Conservation (phyloP, 768 basidiomycete genomes). For the Lentinula edodes region DNA sequence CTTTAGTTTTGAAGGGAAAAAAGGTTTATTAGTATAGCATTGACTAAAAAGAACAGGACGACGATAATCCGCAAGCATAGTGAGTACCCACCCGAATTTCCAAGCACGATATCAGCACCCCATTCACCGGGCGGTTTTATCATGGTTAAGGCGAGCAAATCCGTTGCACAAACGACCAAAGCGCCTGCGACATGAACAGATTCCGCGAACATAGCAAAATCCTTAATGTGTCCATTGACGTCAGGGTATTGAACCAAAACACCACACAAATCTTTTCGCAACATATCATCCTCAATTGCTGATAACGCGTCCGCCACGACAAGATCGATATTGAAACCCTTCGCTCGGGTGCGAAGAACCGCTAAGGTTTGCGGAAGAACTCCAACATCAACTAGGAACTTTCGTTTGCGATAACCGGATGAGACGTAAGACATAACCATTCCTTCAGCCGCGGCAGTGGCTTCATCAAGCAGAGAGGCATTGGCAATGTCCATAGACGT, state of each 20-base stretch:
- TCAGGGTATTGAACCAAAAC: slow-evolving; percentile 93
- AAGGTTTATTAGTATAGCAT: not conserved
- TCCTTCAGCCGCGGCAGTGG: slow-evolving; percentile 90
- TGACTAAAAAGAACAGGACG: not conserved
- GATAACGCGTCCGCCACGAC: slow-evolving; percentile 57
- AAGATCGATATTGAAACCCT: slow-evolving; percentile 88
- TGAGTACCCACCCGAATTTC: slow-evolving; percentile 66
- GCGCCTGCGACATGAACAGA: slow-evolving; percentile 69
- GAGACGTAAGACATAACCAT: slow-evolving; percentile 92
- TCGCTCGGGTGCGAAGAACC: slow-evolving; percentile 86
- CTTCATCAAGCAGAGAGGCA: slow-evolving; percentile 91
- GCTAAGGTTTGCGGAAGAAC: slow-evolving; percentile 87
- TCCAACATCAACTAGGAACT: slow-evolving; percentile 79
- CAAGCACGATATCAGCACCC: slow-evolving; percentile 94
- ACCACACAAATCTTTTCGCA: slow-evolving; percentile 70
- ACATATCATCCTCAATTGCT: slow-evolving; percentile 43
- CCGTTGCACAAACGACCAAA: slow-evolving; percentile 85
- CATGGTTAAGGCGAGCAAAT: slow-evolving; percentile 88
- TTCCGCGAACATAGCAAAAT: slow-evolving; percentile 62
- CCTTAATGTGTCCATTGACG: slow-evolving; percentile 75
- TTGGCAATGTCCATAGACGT: slow-evolving; percentile 95
- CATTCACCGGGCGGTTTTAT: slow-evolving; percentile 97
- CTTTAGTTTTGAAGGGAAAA: not conserved
- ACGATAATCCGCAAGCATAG: not conserved
- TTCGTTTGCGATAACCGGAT: slow-evolving; percentile 63